Conservation (phyloP, 352 stramenopile species). For the Phytophthora pistaciae region DNA sequence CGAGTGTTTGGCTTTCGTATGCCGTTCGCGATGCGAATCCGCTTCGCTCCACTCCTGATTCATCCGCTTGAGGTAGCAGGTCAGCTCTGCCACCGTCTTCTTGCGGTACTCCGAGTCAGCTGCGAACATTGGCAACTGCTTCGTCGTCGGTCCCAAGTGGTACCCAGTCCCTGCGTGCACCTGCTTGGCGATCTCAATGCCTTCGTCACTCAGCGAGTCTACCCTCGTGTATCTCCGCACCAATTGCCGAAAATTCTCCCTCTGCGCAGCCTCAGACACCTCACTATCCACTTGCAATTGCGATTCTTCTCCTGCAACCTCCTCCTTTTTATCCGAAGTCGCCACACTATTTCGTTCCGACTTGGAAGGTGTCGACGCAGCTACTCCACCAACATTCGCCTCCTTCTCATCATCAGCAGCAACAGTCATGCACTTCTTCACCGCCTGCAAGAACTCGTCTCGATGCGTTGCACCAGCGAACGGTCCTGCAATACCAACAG, state of each 20-base stretch:
- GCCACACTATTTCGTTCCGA: not conserved
- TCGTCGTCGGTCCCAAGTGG: constrained; percentile 48
- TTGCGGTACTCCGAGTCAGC: constrained; percentile 55
- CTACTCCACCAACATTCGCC: not conserved
- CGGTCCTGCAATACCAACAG: not conserved
- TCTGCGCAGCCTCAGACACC: constrained; percentile 5
- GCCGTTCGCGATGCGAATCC: constrained; percentile 47
- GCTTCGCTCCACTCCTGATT: constrained; percentile 57
- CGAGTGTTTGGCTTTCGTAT: constrained; percentile 43
- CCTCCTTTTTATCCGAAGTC: constrained; percentile 1
- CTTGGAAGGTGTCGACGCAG: not conserved
- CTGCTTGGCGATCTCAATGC: constrained; percentile 49
- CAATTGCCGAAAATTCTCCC: constrained; percentile 33
- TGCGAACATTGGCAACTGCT: constrained; percentile 44
- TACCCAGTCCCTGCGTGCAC: constrained; percentile 56
- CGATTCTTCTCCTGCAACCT: not conserved
- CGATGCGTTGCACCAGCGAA: constrained; percentile 42
- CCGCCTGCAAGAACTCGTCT: constrained; percentile 50
- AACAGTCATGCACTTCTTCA: constrained; percentile 26
- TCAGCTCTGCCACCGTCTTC: constrained; percentile 45
- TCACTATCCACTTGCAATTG: not conserved
- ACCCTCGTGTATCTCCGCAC: constrained; percentile 58
- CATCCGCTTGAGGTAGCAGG: constrained; percentile 54
- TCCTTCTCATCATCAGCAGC: not conserved
- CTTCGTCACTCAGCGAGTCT: constrained; percentile 50